A percentile compares a stretch with the other conserved stretches of the same genome.
phyloP scores from a whole-genome alignment of 2,329 filamentous ascomycete species.

The Phaeomoniella chlamydospora region DNA sequence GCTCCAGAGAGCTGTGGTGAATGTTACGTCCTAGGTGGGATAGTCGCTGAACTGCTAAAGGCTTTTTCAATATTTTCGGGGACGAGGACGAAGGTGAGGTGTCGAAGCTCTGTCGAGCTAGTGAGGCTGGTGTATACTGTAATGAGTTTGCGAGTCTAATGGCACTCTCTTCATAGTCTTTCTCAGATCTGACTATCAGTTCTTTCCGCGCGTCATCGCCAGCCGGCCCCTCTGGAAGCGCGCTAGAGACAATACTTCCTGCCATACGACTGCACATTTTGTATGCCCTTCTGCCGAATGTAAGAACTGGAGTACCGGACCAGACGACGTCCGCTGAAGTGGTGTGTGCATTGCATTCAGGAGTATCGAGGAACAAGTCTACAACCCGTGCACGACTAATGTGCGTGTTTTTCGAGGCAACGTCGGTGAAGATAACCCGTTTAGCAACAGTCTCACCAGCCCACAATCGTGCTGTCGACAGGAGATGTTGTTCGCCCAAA shows the following conservation, averaged over 20 bases:
- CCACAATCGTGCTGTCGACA: slow-evolving; percentile 68
- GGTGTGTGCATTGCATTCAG: slow-evolving; percentile 96
- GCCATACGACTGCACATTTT: slow-evolving; percentile 99
- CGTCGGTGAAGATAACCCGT: slow-evolving; percentile 87
- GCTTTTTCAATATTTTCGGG: not conserved
- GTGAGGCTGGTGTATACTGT: slow-evolving; percentile 34
- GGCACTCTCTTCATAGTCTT: slow-evolving; percentile 71
- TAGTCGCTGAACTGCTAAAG: too few relatives aligned
- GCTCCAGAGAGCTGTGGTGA: not conserved
- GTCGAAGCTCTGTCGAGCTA: not conserved
- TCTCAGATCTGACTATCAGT: slow-evolving; percentile 63
- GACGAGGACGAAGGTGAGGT: not conserved
- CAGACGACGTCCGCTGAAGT: slow-evolving; percentile 93
- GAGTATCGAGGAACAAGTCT: slow-evolving; percentile 91
- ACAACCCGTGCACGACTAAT: slow-evolving; percentile 84
- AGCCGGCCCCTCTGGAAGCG: slow-evolving; percentile 57
- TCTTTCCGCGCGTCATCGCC: slow-evolving; percentile 56
- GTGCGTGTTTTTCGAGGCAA: slow-evolving; percentile 86
- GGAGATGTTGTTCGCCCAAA: slow-evolving; percentile 73
- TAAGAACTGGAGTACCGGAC: slow-evolving; percentile 88
- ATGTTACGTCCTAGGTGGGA: not conserved
- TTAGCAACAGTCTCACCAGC: slow-evolving; percentile 71
- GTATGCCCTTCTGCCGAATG: slow-evolving; percentile 79
- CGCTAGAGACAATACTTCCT: slow-evolving; percentile 81
- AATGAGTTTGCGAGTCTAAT: slow-evolving; percentile 51